Conservation (phyloP, 768 basidiomycete species). For the Cystobasidium tubakii region DNA sequence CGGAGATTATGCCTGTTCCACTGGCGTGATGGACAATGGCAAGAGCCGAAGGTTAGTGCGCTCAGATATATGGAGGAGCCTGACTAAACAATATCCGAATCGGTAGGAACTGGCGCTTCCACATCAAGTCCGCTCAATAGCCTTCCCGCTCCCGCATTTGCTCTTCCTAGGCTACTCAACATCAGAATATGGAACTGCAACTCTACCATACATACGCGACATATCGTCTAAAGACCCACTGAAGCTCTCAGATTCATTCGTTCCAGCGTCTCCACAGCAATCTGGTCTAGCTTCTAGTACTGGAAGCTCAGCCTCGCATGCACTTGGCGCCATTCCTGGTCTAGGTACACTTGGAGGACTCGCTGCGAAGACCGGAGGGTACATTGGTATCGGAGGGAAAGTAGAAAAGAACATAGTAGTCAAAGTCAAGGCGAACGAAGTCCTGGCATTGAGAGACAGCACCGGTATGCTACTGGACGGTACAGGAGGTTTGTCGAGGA, state of each 20-base stretch:
- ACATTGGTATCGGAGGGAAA: slow-evolving; percentile 40
- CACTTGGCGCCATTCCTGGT: slow-evolving; percentile 34
- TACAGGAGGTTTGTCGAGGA: slow-evolving; percentile 47
- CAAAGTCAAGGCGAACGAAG: slow-evolving; percentile 56
- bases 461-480: slow-evolving; percentile 23
- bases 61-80: no score
- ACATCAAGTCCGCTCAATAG: slow-evolving; percentile 80
- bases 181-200: slow-evolving; percentile 59
- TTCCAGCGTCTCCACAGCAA: slow-evolving; percentile 28
- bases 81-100: slow-evolving; percentile 3
- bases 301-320: neutral
- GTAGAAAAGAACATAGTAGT: slow-evolving; percentile 60
- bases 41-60: slow-evolving; percentile 28
- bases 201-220: slow-evolving; percentile 61
- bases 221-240: slow-evolving; percentile 53
- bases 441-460: slow-evolving; percentile 57
- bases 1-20: slow-evolving; percentile 76
- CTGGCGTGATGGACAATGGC: slow-evolving; percentile 74
- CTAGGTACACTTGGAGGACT: slow-evolving; percentile 37
- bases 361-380: slow-evolving; percentile 23
- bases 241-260: slow-evolving; percentile 50
- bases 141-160: slow-evolving; percentile 62
- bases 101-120: slow-evolving; percentile 70
- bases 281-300: neutral
- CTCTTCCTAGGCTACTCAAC: slow-evolving; percentile 74